Evolutionary conservation across 192 early-diverging fungal species (phyloP), one percentile per base, ranked within the genome.

Genomic region (Backusella australiensis): DNA sequence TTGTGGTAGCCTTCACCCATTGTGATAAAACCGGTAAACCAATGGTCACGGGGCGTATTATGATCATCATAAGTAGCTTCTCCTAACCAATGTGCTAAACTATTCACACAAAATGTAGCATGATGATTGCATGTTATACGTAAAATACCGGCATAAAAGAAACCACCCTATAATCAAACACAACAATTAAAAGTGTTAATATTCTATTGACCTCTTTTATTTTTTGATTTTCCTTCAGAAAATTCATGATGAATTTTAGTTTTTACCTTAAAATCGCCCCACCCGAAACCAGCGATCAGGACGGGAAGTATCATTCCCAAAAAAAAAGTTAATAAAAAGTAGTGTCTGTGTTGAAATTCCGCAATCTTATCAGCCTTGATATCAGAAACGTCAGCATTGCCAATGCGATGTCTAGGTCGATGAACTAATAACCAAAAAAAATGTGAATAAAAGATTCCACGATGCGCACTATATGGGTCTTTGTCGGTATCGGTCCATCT

Each of bases 51-150:
- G 14, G 94, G 94, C 6, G 95, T 93, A 75, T 91, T 86, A 52
- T 89, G 84, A 80, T 96, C 94, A 79, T 96, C 95, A 76, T 89
- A 95, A n/a, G 92, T 86, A 59, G 80, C 82, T 17, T 91, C 90
- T 39, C 94, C 94, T 14, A 94, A 77, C 46, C 82, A 93, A 77
- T 95, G 94, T 1, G 94, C 94, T 38, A 95, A 82, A 23, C 90
- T 91, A 84, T 95, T 95, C 70, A 95, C 89, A 74, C 93, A 95
- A 84, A 95, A 95, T 23, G 94, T 96, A 38, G 94, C 93, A 73
- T 96, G 94, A 84, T 96, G 94, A 36, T 94, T 87, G 72, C 91
- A 84, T 21, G 94, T 93, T 59, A 94, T 87, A 72, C 93, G 91
- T 32, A 86, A 75, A 23, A 95, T 79, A 15, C 86, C 90, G 15